Evolutionary conservation across 1,284 basidiomycete genomes (phyloP).

Genomic region (Melanopsichium pennsylvanicum): DNA sequence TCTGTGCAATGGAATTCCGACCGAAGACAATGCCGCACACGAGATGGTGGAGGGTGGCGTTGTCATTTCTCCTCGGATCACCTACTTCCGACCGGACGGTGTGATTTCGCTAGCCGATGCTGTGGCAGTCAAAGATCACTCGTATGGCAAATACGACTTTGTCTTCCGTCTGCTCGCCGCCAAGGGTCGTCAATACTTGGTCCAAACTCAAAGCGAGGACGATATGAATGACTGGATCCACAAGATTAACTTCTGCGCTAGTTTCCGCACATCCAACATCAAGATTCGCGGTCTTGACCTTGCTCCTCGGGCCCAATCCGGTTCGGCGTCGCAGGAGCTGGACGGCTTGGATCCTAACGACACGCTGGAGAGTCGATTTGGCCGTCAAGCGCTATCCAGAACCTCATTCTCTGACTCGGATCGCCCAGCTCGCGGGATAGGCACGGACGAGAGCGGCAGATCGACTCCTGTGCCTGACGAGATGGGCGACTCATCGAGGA

Average conservation of each 20-base stretch:
- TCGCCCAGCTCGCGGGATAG: conserved; percentile 3
- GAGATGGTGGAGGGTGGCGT: conserved; percentile 54
- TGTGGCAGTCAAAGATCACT: conserved; percentile 55
- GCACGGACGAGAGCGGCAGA: conserved; percentile 22
- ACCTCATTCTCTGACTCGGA: conserved; percentile 29
- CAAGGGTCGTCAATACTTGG: conserved; percentile 75
- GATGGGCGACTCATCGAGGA: conserved; percentile 16
- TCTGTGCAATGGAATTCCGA: conserved; percentile 38
- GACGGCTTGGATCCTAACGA: conserved; percentile 59
- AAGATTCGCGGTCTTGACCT: conserved; percentile 75
- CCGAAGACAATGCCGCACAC: conserved; percentile 3
- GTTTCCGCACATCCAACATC: conserved; percentile 86
- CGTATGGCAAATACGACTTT: conserved; percentile 71
- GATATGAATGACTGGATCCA: conserved; percentile 92
- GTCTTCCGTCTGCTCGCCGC: conserved; percentile 79
- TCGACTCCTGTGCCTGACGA: conserved; percentile 25
- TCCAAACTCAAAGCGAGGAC: conserved; percentile 77
- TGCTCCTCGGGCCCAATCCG: conserved; percentile 22
- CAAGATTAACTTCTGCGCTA: conserved; percentile 90
- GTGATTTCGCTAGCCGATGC: conserved; percentile 73
- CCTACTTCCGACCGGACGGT: conserved; percentile 84
- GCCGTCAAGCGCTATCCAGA: conserved; percentile 7
- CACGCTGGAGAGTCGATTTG: conserved; percentile 26
- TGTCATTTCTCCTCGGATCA: conserved; percentile 70
- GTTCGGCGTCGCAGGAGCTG: conserved; percentile 5